Base-by-base conservation (phyloP, 2,329 filamentous ascomycete genomes). In the Tolypocladium ovalisporum region DNA sequence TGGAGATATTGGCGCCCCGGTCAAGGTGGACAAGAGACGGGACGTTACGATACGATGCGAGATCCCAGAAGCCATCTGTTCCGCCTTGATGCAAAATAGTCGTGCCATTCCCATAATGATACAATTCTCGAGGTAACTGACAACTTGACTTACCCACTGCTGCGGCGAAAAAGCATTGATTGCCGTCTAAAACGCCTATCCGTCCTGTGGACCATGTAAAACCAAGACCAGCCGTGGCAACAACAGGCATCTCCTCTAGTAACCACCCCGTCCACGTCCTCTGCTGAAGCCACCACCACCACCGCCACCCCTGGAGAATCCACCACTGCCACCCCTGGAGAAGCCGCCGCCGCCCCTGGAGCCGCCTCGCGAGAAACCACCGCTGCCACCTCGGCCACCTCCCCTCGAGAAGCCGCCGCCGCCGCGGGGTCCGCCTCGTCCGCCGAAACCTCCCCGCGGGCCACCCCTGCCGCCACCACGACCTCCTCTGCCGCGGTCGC, bases 381-480 rank as follows among this genome's bases (percentile, higher is more conserved):
- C 60, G 44, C 44, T 47, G 3, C 61, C 56, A 12, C 68, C 68
- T 34, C 68, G 65, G n/a, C 69, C 64, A 10, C 72, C 68, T 27
- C 68, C 67, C 12, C 71, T 61, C 35, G 66, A 66, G 55, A 65
- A 62, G 49, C 72, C 70, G 22, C 73, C 69, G 44, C 70, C 65
- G 24, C 63, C 58, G 56, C 74, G 64, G 54, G 71, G 62, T 49
- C 72, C 71, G 29, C 79, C 78, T n/a, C 79, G 72, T 56, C 75
- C 70, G 42, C 73, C 68, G 57, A 72, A 71, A 36, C 71, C 67
- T 56, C 74, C 69, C 60, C 70, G 22, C 7, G 47, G 17, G 47
- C 17, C 47, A 34, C 69, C 65, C 8, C 68, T 64, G 15, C 71
- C 68, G 36, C 71, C 70, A 10, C 66, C 60, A n/a, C 65, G 60